Evolutionary conservation across 2,329 filamentous ascomycete genomes (phyloP).

Genomic region (Hymenoscyphus fraxineus): DNA sequence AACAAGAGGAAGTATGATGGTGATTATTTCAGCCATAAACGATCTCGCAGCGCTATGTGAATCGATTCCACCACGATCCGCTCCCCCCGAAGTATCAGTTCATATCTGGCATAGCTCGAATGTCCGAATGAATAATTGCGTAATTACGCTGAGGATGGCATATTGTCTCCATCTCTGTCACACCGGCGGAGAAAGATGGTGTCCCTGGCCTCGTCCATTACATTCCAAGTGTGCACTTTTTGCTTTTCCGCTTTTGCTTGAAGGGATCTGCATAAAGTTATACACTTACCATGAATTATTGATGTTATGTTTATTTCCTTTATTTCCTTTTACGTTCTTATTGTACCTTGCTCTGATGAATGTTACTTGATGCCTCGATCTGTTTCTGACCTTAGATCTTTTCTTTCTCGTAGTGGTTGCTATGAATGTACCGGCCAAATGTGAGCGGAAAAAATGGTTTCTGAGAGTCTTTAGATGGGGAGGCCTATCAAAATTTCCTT

Average conservation of each 20-base stretch:
- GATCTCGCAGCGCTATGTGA: constrained; percentile 28
- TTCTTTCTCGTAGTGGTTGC: not conserved
- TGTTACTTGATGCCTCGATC: not conserved
- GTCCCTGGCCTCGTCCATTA: constrained; percentile 25
- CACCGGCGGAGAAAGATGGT: constrained; percentile 6
- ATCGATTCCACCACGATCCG: not conserved
- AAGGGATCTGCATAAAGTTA: not conserved
- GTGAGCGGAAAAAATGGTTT: not conserved
- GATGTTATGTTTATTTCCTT: not conserved
- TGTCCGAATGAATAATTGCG: constrained; percentile 9
- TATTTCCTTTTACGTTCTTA: not conserved
- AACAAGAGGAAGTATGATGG: constrained; percentile 32
- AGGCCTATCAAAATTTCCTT: not conserved
- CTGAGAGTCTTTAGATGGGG: not conserved
- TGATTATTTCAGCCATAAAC: constrained; percentile 27
- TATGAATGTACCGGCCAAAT: no score
- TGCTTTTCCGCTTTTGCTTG: not conserved
- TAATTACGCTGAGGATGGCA: constrained; percentile 29
- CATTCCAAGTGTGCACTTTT: constrained; percentile 2
- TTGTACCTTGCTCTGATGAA: not conserved
- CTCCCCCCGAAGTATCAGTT: not conserved
- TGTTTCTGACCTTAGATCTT: not conserved
- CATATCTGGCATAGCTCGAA: not conserved
- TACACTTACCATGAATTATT: not conserved
- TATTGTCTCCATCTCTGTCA: constrained; percentile 8